These are phyloP conservation scores for Aspergillus coremiiformis DNA, from an alignment of 495 filamentous ascomycete species.

Conservation along the genomic window DNA sequence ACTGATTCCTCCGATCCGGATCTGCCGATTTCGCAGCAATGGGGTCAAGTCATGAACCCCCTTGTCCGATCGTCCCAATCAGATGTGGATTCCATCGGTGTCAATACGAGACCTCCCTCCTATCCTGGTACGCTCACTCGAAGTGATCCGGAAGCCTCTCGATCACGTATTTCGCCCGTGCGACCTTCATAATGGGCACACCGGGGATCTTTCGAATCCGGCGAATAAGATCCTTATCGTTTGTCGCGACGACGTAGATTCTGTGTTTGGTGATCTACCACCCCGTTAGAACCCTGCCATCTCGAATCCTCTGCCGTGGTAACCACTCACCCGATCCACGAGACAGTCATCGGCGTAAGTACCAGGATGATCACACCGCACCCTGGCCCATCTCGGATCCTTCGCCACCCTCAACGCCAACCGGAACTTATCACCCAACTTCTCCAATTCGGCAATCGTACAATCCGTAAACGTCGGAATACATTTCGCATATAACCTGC, in stretches of 20 bases:
- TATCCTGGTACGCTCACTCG: constrained; percentile 19
- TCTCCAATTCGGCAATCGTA: constrained; percentile 72
- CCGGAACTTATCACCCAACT: constrained; percentile 81
- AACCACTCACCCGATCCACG: constrained; percentile 70
- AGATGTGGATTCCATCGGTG: neutral
- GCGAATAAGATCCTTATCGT: constrained; percentile 70
- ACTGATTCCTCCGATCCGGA: neutral
- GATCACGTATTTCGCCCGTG: constrained; percentile 82
- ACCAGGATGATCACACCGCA: constrained; percentile 83
- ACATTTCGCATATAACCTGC: constrained; percentile 45
- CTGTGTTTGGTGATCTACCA: constrained; percentile 49
- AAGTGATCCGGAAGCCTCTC: constrained; percentile 82
- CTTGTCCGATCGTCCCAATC: neutral
- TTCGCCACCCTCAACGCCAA: constrained; percentile 86
- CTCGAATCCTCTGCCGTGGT: constrained; percentile 9
- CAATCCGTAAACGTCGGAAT: constrained; percentile 46
- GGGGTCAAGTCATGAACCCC: neutral
- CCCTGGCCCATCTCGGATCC: constrained; percentile 78
- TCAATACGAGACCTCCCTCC: neutral
- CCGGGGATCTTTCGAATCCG: constrained; percentile 52
- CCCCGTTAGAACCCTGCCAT: neutral
- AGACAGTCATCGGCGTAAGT: constrained; percentile 95
- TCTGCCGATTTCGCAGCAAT: neutral
- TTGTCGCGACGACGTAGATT: constrained; percentile 85
- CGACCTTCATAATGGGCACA: constrained; percentile 59